Percentiles rank a stretch among this genome's conserved stretches.
Evolutionary conservation across 306 rosid species (phyloP).

Genomic region (Gastrolobium bilobum): DNA sequence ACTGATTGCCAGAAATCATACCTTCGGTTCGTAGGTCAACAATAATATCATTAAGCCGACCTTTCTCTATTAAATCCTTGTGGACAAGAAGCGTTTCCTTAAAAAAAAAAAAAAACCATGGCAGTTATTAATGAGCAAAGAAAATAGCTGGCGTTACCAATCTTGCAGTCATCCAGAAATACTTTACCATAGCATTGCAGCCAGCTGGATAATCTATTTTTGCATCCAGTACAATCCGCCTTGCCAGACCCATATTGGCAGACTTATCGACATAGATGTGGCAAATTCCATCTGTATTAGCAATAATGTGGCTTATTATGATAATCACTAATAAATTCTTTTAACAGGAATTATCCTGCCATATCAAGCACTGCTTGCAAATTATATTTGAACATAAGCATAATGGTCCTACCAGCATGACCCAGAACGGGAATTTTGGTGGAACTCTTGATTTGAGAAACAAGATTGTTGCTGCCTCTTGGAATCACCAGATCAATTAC

Average conservation of each 20-base stretch:
- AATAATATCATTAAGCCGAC: conserved; percentile 58
- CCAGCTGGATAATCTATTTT: conserved; percentile 97
- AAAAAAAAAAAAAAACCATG: conserved; percentile 42
- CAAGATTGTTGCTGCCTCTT: neutral
- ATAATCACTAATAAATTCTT: conserved; percentile 9
- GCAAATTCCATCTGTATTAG: conserved; percentile 91
- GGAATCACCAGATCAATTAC: conserved; percentile 50
- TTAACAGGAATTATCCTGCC: conserved; percentile 16
- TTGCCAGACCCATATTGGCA: conserved; percentile 88
- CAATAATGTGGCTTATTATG: conserved; percentile 46
- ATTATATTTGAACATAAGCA: neutral
- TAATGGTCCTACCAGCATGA: conserved; percentile 85
- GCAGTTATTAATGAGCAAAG: conserved; percentile 33
- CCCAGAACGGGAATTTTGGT: conserved; percentile 88
- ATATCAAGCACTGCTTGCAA: conserved; percentile 38
- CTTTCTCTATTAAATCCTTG: conserved; percentile 65
- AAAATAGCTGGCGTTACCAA: conserved; percentile 15
- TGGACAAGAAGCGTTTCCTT: conserved; percentile 99
- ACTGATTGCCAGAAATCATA: conserved; percentile 35
- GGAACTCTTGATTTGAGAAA: neutral
- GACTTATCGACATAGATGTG: conserved; percentile 94
- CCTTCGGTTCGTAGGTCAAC: conserved; percentile 70
- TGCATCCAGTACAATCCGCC: conserved; percentile 84
- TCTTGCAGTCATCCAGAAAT: conserved; percentile 32
- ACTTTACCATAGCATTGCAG: conserved; percentile 95